These are phyloP conservation scores for Pholiota conissans DNA, from an alignment of 768 basidiomycete genomes.

Conservation along the genomic window DNA sequence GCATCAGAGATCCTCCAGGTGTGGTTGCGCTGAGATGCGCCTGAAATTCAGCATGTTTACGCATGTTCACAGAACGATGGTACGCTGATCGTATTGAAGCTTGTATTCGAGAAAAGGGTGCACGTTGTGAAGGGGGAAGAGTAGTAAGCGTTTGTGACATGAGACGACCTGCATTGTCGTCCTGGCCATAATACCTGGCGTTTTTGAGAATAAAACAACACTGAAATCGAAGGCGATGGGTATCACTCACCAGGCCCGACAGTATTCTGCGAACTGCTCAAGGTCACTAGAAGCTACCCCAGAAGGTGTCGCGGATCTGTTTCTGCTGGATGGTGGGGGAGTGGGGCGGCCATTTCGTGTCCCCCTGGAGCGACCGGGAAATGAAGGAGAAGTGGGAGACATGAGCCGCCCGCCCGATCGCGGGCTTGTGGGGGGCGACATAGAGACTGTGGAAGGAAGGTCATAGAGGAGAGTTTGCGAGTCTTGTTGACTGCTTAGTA, in stretches of 20 bases:
- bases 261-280: constrained; percentile 75
- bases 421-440: constrained; percentile 61
- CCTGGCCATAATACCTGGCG: constrained; percentile 80
- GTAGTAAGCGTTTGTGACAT: constrained; percentile 85
- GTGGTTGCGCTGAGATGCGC: constrained; percentile 79
- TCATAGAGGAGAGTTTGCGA: constrained; percentile 74
- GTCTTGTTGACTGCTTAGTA: constrained; percentile 42
- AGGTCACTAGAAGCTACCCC: constrained; percentile 66
- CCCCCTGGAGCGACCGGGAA: constrained; percentile 47
- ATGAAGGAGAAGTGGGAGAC: constrained; percentile 63
- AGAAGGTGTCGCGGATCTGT: constrained; percentile 71
- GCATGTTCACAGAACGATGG: constrained; percentile 76
- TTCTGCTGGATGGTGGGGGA: constrained; percentile 57
- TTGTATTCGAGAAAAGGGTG: constrained; percentile 84
- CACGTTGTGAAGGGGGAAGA: constrained; percentile 80
- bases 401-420: constrained; percentile 38
- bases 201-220: not conserved
- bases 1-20: constrained; percentile 78
- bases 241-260: constrained; percentile 68
- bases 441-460: constrained; percentile 59
- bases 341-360: constrained; percentile 52
- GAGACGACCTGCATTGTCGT: constrained; percentile 70
- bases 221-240: not conserved
- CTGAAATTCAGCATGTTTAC: constrained; percentile 81
- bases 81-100: constrained; percentile 84